Evolutionary conservation across 1,284 basidiomycete genomes (phyloP).

Genomic region (Ganoderma leucocontextum): DNA sequence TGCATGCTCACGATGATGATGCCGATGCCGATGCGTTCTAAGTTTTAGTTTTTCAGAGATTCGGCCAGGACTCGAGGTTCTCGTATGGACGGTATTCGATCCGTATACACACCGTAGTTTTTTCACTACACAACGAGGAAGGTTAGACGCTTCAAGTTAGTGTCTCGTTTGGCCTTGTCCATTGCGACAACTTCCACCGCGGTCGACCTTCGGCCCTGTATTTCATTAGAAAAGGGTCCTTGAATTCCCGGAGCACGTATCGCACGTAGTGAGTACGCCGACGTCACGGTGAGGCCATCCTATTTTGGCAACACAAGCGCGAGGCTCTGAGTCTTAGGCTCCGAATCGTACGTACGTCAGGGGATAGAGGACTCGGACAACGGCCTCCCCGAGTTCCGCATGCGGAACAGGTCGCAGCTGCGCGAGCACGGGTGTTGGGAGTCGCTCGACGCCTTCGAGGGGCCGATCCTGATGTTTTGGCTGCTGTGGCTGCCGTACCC

Average conservation of each 20-base stretch:
- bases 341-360: too few relatives aligned
- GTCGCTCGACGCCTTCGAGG: not conserved
- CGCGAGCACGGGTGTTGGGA: not conserved
- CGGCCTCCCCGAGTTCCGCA: not conserved
- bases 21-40: not conserved
- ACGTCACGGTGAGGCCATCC: too few relatives aligned
- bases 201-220: too few relatives aligned
- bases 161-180: too few relatives aligned
- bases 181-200: too few relatives aligned
- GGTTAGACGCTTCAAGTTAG: too few relatives aligned
- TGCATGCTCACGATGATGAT: not conserved
- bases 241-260: too few relatives aligned
- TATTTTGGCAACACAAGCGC: too few relatives aligned
- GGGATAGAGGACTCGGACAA: too few relatives aligned
- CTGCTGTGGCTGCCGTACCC: not conserved
- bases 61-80: not conserved
- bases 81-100: not conserved
- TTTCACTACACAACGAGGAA: not conserved
- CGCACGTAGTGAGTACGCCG: too few relatives aligned
- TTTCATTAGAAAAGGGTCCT: too few relatives aligned
- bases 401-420: not conserved
- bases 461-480: not conserved
- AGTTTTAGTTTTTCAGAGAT: not conserved
- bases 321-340: too few relatives aligned
- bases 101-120: not conserved